Evolutionary conservation across 108 stramenopile species (phyloP).

Genomic region (Poteriospumella lacustris): DNA sequence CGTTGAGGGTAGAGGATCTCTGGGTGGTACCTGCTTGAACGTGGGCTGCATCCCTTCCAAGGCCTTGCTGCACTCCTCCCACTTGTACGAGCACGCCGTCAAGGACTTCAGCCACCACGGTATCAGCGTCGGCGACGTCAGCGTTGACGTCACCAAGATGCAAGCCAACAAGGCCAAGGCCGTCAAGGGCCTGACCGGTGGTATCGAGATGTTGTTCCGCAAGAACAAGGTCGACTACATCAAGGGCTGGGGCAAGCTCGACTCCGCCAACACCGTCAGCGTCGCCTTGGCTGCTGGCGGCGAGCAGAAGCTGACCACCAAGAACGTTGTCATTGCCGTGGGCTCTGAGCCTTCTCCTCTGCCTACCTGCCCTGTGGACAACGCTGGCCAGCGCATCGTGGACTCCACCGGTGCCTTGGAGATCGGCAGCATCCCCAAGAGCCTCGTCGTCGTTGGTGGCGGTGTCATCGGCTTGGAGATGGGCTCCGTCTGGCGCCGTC

Average conservation of each 20-base stretch:
- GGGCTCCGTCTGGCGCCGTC: conserved; percentile 95
- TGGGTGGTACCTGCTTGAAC: conserved; percentile 92
- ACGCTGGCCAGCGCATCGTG: conserved; percentile 88
- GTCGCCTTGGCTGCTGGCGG: conserved; percentile 80
- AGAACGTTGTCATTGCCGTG: conserved; percentile 94
- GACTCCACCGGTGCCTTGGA: conserved; percentile 96
- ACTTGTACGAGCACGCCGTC: conserved; percentile 91
- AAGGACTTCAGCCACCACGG: conserved; percentile 93
- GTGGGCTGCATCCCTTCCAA: conserved; percentile 99
- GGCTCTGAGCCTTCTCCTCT: conserved; percentile 96
- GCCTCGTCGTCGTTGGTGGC: conserved; percentile 90
- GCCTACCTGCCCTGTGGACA: conserved; percentile 95
- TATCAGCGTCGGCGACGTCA: conserved; percentile 61
- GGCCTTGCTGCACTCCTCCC: conserved; percentile 81
- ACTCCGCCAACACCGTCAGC: conserved; percentile 70
- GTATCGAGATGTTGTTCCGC: conserved; percentile 95
- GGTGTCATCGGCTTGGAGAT: conserved; percentile 99
- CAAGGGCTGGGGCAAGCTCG: conserved; percentile 81
- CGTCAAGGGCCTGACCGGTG: conserved; percentile 91
- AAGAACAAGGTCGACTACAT: conserved; percentile 96
- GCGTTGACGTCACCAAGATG: conserved; percentile 86
- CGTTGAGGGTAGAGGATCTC: conserved; percentile 89
- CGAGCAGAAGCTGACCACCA: conserved; percentile 66
- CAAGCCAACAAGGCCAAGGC: conserved; percentile 78
- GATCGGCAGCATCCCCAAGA: conserved; percentile 76